phyloP scores from a whole-genome alignment of 2,329 filamentous ascomycete genomes.

The Exophiala sideris region DNA sequence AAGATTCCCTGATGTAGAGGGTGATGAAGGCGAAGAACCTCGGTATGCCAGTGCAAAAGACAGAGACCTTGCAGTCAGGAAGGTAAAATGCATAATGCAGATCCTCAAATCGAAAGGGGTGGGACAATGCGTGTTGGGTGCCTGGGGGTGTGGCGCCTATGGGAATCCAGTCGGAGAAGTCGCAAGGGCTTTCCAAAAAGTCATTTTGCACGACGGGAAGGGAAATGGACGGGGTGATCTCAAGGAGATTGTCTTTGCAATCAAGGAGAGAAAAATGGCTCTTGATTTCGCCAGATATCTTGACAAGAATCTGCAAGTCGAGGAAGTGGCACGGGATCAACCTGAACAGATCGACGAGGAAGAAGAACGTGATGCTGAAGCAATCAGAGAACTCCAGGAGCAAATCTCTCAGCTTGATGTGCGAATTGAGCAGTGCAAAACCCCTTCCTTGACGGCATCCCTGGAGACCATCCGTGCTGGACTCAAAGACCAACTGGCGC shows the following conservation, averaged over 20 bases:
- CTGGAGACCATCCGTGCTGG: background rate
- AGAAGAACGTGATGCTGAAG: background rate
- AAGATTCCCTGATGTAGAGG: slow-evolving; percentile 9
- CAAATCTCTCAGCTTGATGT: slow-evolving; percentile 9
- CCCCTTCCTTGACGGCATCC: background rate
- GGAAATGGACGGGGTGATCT: background rate
- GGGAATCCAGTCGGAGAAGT: slow-evolving; percentile 14
- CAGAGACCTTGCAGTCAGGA: slow-evolving; percentile 3
- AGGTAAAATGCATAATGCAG: slow-evolving; percentile 15
- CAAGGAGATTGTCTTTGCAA: slow-evolving; percentile 11
- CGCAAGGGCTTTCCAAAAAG: slow-evolving; percentile 8
- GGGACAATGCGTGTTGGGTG: slow-evolving; percentile 14
- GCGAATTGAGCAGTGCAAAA: slow-evolving; percentile 4
- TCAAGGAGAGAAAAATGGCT: slow-evolving; percentile 8
- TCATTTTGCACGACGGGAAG: background rate
- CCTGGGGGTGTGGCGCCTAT: slow-evolving; percentile 19
- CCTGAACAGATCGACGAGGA: background rate
- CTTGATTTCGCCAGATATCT: slow-evolving; percentile 1
- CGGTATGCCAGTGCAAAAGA: slow-evolving; percentile 14
- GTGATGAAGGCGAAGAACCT: background rate
- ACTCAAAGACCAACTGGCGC: background rate
- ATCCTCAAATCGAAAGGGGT: slow-evolving; percentile 10
- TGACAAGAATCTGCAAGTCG: background rate
- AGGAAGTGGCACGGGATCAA: background rate
- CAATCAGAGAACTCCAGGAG: background rate